Base-by-base conservation (phyloP, 1,284 basidiomycete genomes). In the Tremellales sp. region DNA sequence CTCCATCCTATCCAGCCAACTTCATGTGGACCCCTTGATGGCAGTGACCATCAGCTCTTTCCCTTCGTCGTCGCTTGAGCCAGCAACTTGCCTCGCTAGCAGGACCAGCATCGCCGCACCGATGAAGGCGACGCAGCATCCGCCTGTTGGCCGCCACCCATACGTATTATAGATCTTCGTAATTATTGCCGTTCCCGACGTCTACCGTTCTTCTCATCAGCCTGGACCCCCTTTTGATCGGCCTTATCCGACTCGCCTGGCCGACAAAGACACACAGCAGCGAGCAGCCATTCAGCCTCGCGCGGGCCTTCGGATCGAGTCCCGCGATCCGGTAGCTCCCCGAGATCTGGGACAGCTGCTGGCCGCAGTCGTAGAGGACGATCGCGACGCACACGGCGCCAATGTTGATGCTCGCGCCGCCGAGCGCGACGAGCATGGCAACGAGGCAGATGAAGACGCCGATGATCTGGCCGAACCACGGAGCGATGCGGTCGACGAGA, bases 391-490 rank as follows among this genome's bases (percentile, higher is more conserved):
- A 78, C 1, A 82, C 82, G 0, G 75, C 79, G 13, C 84, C 74
- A 47, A 79, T 78, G 40, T 80, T 76, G 0, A 79, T 79, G 5
- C 80, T 81, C 3, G 78, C 84, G 2, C 73, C 81, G 0, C 76
- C 74, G 56, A 83, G 78, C 0, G 85, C 76, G 26, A 74, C 53
- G 35, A 57, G 31, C 62, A 66, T 66, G 16, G 62, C 65, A 28
- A 64, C 47, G 3, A 62, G 38, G 18, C 52, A 38, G 33, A 64
- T 53, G 38, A 74, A 25, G 3, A 80, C 74, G 8, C 77, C 75
- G 18, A 79, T 57, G 19, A 85, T 66, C 14, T 81, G 77, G 6
- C 80, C 79, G 41, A 81, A 79, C 83, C 84, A 87, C 0, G 81
- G 81, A 0, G 82, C 74, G 18, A 86, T 74, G 3, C 63, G 71